Conservation (phyloP, 176 grass and related monocot species). For the Triticum urartu region DNA sequence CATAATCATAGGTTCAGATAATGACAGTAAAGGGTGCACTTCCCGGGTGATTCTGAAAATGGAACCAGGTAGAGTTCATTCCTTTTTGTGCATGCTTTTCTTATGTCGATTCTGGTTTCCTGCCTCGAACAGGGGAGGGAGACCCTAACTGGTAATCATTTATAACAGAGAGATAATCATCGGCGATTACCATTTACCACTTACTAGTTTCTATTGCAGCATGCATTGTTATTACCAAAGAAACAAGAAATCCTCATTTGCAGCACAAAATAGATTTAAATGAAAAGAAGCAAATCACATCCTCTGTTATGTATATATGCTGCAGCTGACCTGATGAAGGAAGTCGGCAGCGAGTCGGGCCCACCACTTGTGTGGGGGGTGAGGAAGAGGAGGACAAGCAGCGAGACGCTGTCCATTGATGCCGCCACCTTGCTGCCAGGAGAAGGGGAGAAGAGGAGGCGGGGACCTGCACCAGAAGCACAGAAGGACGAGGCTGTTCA, state of each 20-base stretch:
- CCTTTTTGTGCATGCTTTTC: neutral
- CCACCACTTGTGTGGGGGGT: neutral
- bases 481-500: neutral
- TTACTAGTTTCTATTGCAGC: neutral
- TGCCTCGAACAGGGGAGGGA: neutral
- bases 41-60: conserved; percentile 51
- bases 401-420: neutral
- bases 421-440: neutral
- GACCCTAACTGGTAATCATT: neutral
- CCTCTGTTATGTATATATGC: neutral
- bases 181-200: neutral
- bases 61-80: conserved; percentile 38
- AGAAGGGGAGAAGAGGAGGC: neutral
- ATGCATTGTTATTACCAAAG: neutral
- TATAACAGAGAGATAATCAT: neutral
- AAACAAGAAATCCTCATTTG: neutral
- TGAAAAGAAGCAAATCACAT: neutral
- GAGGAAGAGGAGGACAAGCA: neutral
- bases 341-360: neutral
- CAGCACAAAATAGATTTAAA: neutral
- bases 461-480: neutral
- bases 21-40: conserved; percentile 36
- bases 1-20: conserved; percentile 61
- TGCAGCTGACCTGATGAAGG: neutral
- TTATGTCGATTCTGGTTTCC: neutral